phyloP scores from a whole-genome alignment of 2,329 filamentous ascomycete species.

The Colletotrichum sansevieriae region DNA sequence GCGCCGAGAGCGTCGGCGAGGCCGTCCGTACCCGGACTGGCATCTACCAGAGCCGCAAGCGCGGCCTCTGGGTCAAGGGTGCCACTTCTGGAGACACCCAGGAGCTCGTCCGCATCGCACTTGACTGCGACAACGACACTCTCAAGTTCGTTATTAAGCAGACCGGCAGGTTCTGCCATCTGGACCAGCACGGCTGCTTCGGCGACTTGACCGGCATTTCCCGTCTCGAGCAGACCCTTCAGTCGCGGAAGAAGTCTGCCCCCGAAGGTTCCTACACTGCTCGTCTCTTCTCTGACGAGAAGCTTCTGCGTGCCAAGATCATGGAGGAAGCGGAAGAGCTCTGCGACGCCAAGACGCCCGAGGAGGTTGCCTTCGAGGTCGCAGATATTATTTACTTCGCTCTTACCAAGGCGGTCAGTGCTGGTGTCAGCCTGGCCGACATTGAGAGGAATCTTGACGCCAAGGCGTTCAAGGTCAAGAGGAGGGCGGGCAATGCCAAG shows the following conservation, averaged over 20 bases:
- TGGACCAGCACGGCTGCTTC: slow-evolving; percentile 93
- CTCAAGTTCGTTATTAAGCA: slow-evolving; percentile 91
- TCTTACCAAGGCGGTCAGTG: slow-evolving; percentile 86
- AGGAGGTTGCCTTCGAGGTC: slow-evolving; percentile 93
- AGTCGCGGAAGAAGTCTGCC: slow-evolving; percentile 83
- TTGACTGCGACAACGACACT: slow-evolving; percentile 96
- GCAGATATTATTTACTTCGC: slow-evolving; percentile 98
- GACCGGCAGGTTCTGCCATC: slow-evolving; percentile 93
- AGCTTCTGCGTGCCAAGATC: slow-evolving; percentile 92
- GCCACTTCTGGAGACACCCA: slow-evolving; percentile 95
- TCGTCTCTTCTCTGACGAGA: slow-evolving; percentile 90
- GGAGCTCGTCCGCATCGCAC: slow-evolving; percentile 83
- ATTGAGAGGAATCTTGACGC: slow-evolving; percentile 93
- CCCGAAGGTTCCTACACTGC: slow-evolving; percentile 94
- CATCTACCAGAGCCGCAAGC: slow-evolving; percentile 96
- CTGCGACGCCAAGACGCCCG: slow-evolving; percentile 84
- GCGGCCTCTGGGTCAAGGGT: slow-evolving; percentile 96
- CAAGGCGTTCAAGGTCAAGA: slow-evolving; percentile 95
- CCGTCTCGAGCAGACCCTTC: slow-evolving; percentile 87
- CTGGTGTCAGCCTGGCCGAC: slow-evolving; percentile 87
- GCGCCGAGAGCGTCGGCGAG: slow-evolving; percentile 88
- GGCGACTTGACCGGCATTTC: slow-evolving; percentile 85
- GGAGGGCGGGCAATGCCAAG: slow-evolving; percentile 94
- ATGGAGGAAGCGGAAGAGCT: slow-evolving; percentile 98
- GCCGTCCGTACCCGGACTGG: slow-evolving; percentile 83